Conservation (phyloP, 768 basidiomycete genomes). For the Boletus subcaerulescens region DNA sequence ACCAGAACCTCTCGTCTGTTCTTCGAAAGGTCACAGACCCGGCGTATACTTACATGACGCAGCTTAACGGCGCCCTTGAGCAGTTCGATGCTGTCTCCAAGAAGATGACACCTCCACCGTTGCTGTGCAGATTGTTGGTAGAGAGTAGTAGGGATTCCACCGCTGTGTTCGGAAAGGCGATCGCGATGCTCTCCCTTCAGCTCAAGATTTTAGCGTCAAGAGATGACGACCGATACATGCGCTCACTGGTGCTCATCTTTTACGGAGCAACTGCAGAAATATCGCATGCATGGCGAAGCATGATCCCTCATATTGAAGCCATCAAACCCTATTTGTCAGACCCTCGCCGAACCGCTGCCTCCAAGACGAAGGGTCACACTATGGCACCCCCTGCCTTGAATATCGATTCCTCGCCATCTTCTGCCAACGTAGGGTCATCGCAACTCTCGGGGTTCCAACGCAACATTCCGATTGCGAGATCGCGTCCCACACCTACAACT, state of each 20-base stretch:
- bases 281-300: slow-evolving; percentile 76
- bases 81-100: slow-evolving; percentile 83
- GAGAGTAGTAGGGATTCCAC: slow-evolving; percentile 85
- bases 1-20: slow-evolving; percentile 78
- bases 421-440: slow-evolving; percentile 27
- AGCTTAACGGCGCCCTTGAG: slow-evolving; percentile 85
- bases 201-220: slow-evolving; percentile 68
- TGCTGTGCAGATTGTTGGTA: slow-evolving; percentile 72
- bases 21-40: slow-evolving; percentile 85
- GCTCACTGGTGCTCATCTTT: slow-evolving; percentile 82
- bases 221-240: slow-evolving; percentile 83
- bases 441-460: slow-evolving; percentile 20
- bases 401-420: slow-evolving; percentile 26
- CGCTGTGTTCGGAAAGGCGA: slow-evolving; percentile 81
- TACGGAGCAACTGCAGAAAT: slow-evolving; percentile 91
- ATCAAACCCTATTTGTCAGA: slow-evolving; percentile 63
- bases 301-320: slow-evolving; percentile 67
- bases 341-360: slow-evolving; percentile 34
- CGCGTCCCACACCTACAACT: slow-evolving; percentile 25
- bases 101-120: slow-evolving; percentile 62
- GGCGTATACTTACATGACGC: slow-evolving; percentile 75
- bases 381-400: slow-evolving; percentile 23
- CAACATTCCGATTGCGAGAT: slow-evolving; percentile 29
- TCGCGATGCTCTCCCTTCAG: slow-evolving; percentile 78
- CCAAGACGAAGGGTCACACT: slow-evolving; percentile 28